phyloP scores from a whole-genome alignment of 495 filamentous ascomycete genomes.

The Chaetomium tenue region DNA sequence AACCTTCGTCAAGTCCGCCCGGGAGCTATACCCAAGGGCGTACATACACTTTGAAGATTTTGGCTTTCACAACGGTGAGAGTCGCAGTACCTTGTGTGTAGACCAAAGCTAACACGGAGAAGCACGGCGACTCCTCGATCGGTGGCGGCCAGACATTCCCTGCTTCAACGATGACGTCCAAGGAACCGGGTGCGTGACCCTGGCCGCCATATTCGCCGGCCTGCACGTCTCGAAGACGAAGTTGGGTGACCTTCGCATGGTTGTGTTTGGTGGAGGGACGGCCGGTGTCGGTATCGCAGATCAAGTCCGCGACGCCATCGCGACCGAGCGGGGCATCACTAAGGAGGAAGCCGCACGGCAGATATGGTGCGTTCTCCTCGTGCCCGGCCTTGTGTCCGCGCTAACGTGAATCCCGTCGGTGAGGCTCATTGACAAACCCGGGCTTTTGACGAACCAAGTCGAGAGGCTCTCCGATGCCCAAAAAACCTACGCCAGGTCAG shows the following conservation, averaged over 20 bases:
- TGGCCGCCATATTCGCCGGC: conserved; percentile 75
- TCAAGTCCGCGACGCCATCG: conserved; percentile 76
- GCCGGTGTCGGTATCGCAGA: conserved; percentile 88
- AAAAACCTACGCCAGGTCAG: conserved; percentile 59
- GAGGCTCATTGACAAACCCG: conserved; percentile 84
- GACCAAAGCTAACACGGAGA: not conserved
- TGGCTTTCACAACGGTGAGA: conserved; percentile 52
- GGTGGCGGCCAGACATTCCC: conserved; percentile 65
- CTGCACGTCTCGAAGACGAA: conserved; percentile 66
- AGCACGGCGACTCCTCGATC: conserved; percentile 67
- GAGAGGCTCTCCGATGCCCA: conserved; percentile 61
- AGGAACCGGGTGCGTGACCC: conserved; percentile 82
- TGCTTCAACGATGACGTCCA: conserved; percentile 95
- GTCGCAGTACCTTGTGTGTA: too few species aligned
- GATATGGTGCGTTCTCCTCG: conserved; percentile 60
- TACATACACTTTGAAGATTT: conserved; percentile 81
- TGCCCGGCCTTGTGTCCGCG: not conserved
- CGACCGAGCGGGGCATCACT: conserved; percentile 61
- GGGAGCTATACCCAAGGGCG: conserved; percentile 71
- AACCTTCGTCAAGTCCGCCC: conserved; percentile 63
- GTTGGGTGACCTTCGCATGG: conserved; percentile 63
- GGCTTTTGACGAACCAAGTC: conserved; percentile 62
- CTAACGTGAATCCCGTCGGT: not conserved
- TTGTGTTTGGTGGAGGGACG: conserved; percentile 80
- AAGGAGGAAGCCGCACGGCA: conserved; percentile 76